Evolutionary conservation across 1,284 basidiomycete genomes (phyloP).

Genomic region (Ganoderma resinaceum): DNA sequence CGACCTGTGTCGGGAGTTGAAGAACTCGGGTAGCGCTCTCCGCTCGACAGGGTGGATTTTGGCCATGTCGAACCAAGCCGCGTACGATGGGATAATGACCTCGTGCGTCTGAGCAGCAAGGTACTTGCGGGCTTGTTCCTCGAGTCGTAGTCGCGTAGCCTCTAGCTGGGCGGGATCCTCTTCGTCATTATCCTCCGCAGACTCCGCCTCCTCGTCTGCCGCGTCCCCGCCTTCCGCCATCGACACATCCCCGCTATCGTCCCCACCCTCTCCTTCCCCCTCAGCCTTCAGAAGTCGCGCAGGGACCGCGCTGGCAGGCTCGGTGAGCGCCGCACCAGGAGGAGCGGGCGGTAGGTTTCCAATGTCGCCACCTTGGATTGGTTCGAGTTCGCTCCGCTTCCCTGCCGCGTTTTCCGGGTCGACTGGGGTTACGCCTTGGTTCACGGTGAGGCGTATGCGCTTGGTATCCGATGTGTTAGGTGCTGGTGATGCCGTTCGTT

Average conservation of each 20-base stretch:
- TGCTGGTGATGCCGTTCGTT: slow-evolving; percentile 73
- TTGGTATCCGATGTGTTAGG: slow-evolving; percentile 64
- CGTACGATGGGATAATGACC: slow-evolving; percentile 96
- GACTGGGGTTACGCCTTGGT: slow-evolving; percentile 70
- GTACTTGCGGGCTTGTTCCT: slow-evolving; percentile 91
- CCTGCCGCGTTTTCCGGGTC: slow-evolving; percentile 78
- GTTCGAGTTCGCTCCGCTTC: slow-evolving; percentile 80
- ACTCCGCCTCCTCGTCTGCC: slow-evolving; percentile 72
- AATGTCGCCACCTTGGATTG: slow-evolving; percentile 72
- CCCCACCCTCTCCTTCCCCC: slow-evolving; percentile 71
- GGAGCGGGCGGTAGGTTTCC: slow-evolving; percentile 69
- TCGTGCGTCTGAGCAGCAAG: slow-evolving; percentile 97
- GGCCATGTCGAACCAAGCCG: slow-evolving; percentile 98
- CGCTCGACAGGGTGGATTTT: slow-evolving; percentile 94
- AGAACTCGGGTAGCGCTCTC: slow-evolving; percentile 96
- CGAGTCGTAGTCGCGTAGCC: slow-evolving; percentile 77
- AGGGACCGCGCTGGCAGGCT: slow-evolving; percentile 57
- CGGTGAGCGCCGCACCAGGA: slow-evolving; percentile 44
- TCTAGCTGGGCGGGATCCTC: slow-evolving; percentile 85
- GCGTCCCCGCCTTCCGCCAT: slow-evolving; percentile 78
- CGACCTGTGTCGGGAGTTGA: slow-evolving; percentile 93
- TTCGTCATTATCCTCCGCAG: slow-evolving; percentile 75
- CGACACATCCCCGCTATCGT: slow-evolving; percentile 69
- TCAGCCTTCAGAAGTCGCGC: slow-evolving; percentile 63
- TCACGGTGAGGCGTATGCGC: slow-evolving; percentile 69